phyloP scores from a whole-genome alignment of 176 grass and related monocot species.

The Metroxylon sagu region DNA sequence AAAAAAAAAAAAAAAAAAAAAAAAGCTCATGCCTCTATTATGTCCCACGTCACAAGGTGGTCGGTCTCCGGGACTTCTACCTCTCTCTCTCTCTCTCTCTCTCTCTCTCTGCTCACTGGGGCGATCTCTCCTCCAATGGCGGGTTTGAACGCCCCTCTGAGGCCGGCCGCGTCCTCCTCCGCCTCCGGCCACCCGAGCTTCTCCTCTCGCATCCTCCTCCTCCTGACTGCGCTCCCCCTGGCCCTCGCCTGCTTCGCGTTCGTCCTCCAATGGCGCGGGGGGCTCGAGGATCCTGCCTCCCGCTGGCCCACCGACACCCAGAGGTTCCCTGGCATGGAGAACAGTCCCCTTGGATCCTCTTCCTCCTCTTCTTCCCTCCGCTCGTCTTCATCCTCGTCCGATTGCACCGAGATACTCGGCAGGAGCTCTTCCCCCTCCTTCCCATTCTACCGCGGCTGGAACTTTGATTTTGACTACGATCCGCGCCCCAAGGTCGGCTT shows the following conservation, averaged over 20 bases:
- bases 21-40: too few relatives aligned
- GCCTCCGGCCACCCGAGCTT: slow-evolving; percentile 32
- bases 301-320: slow-evolving; percentile 75
- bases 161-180: slow-evolving; percentile 21
- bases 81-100: too few relatives aligned
- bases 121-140: slow-evolving; percentile 31
- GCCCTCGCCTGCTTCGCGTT: slow-evolving; percentile 88
- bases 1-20: too few relatives aligned
- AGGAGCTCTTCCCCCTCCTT: slow-evolving; percentile 59
- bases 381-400: slow-evolving; percentile 26
- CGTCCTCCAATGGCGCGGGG: slow-evolving; percentile 94
- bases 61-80: too few relatives aligned
- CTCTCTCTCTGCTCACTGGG: neutral
- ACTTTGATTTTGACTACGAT: slow-evolving; percentile 53
- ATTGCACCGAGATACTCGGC: slow-evolving; percentile 86
- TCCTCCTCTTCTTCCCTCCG: neutral
- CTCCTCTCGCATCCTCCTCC: slow-evolving; percentile 54
- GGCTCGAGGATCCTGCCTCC: slow-evolving; percentile 58
- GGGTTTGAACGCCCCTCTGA: slow-evolving; percentile 38
- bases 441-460: slow-evolving; percentile 79
- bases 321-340: slow-evolving; percentile 81
- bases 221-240: slow-evolving; percentile 83
- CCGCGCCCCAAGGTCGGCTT: slow-evolving; percentile 55
- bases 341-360: slow-evolving; percentile 69
- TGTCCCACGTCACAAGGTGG: too few relatives aligned